Conservation (phyloP, 2,329 filamentous ascomycete species). For the Arthroderma sp. region DNA sequence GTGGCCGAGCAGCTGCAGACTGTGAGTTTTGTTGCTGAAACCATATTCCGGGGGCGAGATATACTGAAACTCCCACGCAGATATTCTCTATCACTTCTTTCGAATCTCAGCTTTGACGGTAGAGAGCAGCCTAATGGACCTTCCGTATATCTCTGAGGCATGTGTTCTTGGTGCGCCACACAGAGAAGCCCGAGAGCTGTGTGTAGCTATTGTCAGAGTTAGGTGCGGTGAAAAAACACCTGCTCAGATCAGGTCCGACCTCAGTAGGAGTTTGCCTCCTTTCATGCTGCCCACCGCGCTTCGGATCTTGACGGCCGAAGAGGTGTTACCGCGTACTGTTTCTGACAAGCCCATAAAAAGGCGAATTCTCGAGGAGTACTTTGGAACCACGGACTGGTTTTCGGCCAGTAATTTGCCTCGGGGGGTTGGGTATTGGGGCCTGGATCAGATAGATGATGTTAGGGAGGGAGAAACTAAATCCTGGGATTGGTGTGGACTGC, state of each 20-base stretch:
- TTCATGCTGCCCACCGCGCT: background rate
- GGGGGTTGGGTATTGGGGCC: background rate
- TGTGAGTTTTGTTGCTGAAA: conserved; percentile 10
- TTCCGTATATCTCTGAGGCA: conserved; percentile 14
- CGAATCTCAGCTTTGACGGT: conserved; percentile 11
- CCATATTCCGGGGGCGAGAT: background rate
- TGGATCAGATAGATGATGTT: background rate
- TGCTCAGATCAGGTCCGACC: background rate
- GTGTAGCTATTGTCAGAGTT: background rate
- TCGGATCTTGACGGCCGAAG: background rate
- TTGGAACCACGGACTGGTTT: background rate
- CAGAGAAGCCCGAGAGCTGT: background rate
- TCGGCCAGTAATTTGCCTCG: background rate
- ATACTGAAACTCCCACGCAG: conserved; percentile 2
- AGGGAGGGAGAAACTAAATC: background rate
- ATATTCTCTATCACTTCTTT: conserved; percentile 5
- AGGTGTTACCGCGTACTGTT: background rate
- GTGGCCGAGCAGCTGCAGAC: conserved; percentile 14
- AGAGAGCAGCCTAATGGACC: conserved; percentile 10
- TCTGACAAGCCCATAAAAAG: background rate
- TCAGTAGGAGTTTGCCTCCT: background rate
- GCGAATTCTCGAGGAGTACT: background rate
- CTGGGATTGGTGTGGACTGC: background rate
- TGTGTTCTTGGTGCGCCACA: conserved; percentile 10
- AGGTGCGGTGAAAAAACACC: background rate